These are phyloP conservation scores for Tarenaya hassleriana DNA, from an alignment of 345 rosid genomes.

Conservation along the genomic window DNA sequence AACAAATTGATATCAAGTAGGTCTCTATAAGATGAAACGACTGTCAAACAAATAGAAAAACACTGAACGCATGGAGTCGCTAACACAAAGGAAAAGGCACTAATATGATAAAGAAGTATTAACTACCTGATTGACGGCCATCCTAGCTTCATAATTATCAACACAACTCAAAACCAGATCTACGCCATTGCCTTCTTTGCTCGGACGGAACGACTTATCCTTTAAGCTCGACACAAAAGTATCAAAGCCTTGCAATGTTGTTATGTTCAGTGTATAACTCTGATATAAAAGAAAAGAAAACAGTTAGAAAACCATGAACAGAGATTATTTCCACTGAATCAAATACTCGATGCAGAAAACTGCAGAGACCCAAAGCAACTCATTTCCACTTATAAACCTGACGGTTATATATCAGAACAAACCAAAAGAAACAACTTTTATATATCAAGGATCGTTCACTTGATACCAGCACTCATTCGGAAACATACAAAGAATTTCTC, in stretches of 20 bases:
- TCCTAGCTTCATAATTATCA: constrained; percentile 93
- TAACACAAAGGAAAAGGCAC: constrained; percentile 2
- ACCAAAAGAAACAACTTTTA: constrained; percentile 1
- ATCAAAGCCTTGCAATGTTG: constrained; percentile 90
- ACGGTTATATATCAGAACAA: neutral
- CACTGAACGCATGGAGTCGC: neutral
- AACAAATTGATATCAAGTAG: constrained; percentile 1
- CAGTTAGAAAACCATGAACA: neutral
- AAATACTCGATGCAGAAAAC: neutral
- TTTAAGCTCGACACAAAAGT: constrained; percentile 73
- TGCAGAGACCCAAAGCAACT: neutral
- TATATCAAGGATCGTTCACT: constrained; percentile 8
- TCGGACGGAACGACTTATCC: constrained; percentile 54
- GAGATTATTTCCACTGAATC: neutral
- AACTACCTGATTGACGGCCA: constrained; percentile 96
- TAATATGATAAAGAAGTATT: neutral
- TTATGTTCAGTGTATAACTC: constrained; percentile 93
- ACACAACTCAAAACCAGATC: constrained; percentile 97
- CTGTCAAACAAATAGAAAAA: constrained; percentile 3
- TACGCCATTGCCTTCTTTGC: constrained; percentile 75
- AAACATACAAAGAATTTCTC: neutral
- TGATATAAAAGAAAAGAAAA: constrained; percentile 20
- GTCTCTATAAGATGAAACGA: constrained; percentile 2
- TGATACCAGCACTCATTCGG: neutral
- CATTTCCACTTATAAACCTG: neutral